Conservation (phyloP, 768 basidiomycete genomes). For the Sarcomyxa edulis region DNA sequence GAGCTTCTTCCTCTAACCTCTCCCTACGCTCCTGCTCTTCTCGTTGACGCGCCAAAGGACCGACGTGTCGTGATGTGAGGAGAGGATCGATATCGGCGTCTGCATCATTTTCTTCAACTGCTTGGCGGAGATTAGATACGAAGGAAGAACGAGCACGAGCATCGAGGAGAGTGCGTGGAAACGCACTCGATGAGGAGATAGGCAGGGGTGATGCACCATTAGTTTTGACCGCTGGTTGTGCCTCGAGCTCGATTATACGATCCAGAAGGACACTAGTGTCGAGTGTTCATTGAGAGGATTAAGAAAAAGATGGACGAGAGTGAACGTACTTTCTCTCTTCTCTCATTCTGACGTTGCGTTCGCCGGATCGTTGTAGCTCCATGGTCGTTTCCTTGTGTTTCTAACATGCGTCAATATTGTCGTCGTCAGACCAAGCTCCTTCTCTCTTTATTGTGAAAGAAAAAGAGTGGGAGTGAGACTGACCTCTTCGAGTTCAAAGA, state of each 20-base stretch:
- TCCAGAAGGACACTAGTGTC: slow-evolving; percentile 44
- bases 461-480: slow-evolving; percentile 22
- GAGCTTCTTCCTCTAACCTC: slow-evolving; percentile 40
- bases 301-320: slow-evolving; percentile 7
- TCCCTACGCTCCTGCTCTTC: slow-evolving; percentile 36
- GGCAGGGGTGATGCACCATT: slow-evolving; percentile 17
- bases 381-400: slow-evolving; percentile 54
- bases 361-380: slow-evolving; percentile 55
- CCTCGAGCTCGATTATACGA: slow-evolving; percentile 58
- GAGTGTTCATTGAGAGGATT: slow-evolving; percentile 1
- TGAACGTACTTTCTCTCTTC: slow-evolving; percentile 57
- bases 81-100: slow-evolving; percentile 42
- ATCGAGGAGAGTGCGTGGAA: slow-evolving; percentile 39
- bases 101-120: slow-evolving; percentile 40
- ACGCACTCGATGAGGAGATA: slow-evolving; percentile 39
- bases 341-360: slow-evolving; percentile 56
- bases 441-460: too few species aligned
- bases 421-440: neutral
- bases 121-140: slow-evolving; percentile 41
- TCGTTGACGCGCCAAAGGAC: slow-evolving; percentile 37
- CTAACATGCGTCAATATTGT: slow-evolving; percentile 30
- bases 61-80: slow-evolving; percentile 37
- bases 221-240: slow-evolving; percentile 25
- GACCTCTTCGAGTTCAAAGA: slow-evolving; percentile 69
- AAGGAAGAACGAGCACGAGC: slow-evolving; percentile 38